Percentiles rank a stretch among this genome's conserved stretches.
phyloP scores from a whole-genome alignment of 202 grass and related monocot species.

The Elaeis oleifera region DNA sequence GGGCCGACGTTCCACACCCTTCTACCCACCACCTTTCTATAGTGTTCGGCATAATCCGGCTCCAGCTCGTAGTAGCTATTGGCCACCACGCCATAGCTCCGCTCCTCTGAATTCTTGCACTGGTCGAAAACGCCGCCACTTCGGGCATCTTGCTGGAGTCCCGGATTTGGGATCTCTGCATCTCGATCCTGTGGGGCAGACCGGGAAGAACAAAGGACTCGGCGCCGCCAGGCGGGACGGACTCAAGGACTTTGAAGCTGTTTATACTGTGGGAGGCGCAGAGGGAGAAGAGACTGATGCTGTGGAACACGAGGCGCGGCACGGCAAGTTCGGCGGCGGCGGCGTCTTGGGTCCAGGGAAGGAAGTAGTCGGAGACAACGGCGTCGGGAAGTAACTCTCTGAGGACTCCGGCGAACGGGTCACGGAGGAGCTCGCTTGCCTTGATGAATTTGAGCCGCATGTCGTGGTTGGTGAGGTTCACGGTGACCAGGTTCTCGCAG shows the following conservation, averaged over 20 bases:
- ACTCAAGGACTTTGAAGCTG: not conserved
- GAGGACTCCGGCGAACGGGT: not conserved
- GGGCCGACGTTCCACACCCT: slow-evolving; percentile 50
- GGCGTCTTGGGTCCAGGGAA: not conserved
- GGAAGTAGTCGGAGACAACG: slow-evolving; percentile 22
- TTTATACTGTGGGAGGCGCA: not conserved
- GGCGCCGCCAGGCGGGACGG: not conserved
- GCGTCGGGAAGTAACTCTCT: slow-evolving; percentile 18
- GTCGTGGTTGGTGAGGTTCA: too few species aligned
- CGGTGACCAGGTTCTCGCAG: not conserved
- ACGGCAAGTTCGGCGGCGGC: not conserved
- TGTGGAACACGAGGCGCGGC: not conserved
- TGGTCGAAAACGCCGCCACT: too few species aligned
- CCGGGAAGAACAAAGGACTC: slow-evolving; percentile 20
- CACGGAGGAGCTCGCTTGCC: not conserved
- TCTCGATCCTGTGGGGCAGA: slow-evolving; percentile 44
- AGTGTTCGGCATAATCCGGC: slow-evolving; percentile 40
- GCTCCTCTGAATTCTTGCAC: slow-evolving; percentile 5
- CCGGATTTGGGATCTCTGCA: slow-evolving; percentile 23
- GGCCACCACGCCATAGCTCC: slow-evolving; percentile 46
- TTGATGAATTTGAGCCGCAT: too few species aligned
- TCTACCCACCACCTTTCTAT: slow-evolving; percentile 15
- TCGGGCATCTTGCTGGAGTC: not conserved
- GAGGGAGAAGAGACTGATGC: not conserved
- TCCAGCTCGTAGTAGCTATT: slow-evolving; percentile 65